Conservation (phyloP, 1,284 basidiomycete species). For the Trichosporon sp. region DNA sequence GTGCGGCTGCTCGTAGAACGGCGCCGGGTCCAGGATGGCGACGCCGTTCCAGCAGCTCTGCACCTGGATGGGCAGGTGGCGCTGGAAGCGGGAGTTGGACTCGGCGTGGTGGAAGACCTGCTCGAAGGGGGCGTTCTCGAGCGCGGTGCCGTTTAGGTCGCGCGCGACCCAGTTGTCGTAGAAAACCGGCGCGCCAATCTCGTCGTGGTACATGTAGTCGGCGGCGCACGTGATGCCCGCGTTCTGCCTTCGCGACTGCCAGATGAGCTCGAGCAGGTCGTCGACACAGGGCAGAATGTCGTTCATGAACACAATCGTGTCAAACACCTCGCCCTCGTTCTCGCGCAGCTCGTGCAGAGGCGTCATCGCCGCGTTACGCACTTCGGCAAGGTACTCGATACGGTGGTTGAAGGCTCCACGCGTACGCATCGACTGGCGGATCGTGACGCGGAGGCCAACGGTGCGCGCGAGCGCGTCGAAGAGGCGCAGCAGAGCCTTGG, state of each 20-base stretch:
- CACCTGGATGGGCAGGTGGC: slow-evolving; percentile 88
- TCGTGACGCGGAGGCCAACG: slow-evolving; percentile 85
- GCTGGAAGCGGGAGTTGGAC: slow-evolving; percentile 77
- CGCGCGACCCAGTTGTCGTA: slow-evolving; percentile 98
- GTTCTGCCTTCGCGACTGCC: slow-evolving; percentile 86
- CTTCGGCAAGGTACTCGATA: slow-evolving; percentile 96
- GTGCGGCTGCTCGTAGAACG: slow-evolving; percentile 84
- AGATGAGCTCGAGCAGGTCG: slow-evolving; percentile 92
- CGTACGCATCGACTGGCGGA: slow-evolving; percentile 84
- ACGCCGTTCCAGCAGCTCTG: slow-evolving; percentile 98
- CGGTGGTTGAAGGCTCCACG: slow-evolving; percentile 96
- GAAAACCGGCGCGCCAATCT: slow-evolving; percentile 87
- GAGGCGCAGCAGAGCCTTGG: slow-evolving; percentile 87
- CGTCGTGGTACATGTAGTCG: slow-evolving; percentile 96
- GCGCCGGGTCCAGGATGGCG: slow-evolving; percentile 86
- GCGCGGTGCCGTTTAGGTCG: slow-evolving; percentile 93
- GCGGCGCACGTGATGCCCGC: slow-evolving; percentile 95
- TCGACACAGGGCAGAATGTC: slow-evolving; percentile 94
- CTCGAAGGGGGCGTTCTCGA: slow-evolving; percentile 95
- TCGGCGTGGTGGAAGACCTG: slow-evolving; percentile 79
- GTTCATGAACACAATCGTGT: slow-evolving; percentile 97
- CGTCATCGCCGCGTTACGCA: slow-evolving; percentile 90
- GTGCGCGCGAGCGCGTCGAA: slow-evolving; percentile 85
- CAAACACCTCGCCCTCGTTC: slow-evolving; percentile 84
- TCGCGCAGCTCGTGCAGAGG: slow-evolving; percentile 89